Evolutionary conservation across 495 filamentous ascomycete genomes (phyloP).

Genomic region (Immersiella caudata): DNA sequence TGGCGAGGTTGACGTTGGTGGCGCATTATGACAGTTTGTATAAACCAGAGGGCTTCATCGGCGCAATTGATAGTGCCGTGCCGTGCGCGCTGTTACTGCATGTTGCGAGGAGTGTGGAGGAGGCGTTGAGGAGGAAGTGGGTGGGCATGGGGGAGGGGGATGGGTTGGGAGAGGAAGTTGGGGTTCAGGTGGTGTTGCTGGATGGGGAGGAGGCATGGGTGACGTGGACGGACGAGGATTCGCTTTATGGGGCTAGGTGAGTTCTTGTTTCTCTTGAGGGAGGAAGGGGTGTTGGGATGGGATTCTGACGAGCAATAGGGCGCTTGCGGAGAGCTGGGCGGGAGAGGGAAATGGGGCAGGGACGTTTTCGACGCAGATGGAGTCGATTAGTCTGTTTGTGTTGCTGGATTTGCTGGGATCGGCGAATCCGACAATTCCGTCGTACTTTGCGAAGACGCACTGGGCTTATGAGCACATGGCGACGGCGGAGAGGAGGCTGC

Average conservation of each 20-base stretch:
- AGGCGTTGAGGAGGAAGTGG: conserved; percentile 80
- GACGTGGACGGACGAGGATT: conserved; percentile 76
- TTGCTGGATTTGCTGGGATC: conserved; percentile 90
- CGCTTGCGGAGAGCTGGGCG: conserved; percentile 36
- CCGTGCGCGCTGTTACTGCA: conserved; percentile 94
- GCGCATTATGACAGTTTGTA: conserved; percentile 94
- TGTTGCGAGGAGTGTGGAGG: conserved; percentile 76
- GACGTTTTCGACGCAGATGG: conserved; percentile 60
- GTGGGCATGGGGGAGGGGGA: conserved; percentile 63
- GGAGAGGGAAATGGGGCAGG: conserved; percentile 18
- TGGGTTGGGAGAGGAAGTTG: conserved; percentile 66
- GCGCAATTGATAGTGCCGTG: conserved; percentile 88
- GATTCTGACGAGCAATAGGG: conserved; percentile 22
- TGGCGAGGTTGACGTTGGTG: conserved; percentile 79
- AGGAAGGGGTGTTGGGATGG: neutral
- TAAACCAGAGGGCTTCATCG: conserved; percentile 84
- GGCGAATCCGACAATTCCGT: conserved; percentile 68
- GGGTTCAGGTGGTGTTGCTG: conserved; percentile 85
- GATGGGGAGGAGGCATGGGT: conserved; percentile 95
- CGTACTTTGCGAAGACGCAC: conserved; percentile 85
- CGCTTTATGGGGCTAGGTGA: conserved; percentile 81
- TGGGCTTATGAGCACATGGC: conserved; percentile 86
- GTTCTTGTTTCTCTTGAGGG: too few relatives aligned
- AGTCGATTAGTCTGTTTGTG: conserved; percentile 83
- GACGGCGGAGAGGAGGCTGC: conserved; percentile 68